phyloP scores from a whole-genome alignment of 192 early-diverging fungal species.

The Umbelopsis ramanniana region DNA sequence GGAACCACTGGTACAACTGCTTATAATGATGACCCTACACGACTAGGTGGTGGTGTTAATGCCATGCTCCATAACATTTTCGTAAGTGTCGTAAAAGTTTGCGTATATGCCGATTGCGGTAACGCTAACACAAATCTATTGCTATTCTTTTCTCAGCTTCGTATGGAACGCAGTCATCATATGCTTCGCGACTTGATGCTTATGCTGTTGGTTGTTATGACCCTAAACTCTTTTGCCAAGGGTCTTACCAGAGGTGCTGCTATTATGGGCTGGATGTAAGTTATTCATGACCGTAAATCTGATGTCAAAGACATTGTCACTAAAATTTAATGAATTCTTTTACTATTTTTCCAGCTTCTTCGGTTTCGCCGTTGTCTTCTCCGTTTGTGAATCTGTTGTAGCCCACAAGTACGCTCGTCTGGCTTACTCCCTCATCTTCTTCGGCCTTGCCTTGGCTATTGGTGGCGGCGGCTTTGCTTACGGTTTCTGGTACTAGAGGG shows the following conservation, averaged over 20 bases:
- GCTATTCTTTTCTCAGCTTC: not conserved
- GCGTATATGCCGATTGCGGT: not conserved
- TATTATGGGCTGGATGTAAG: constrained; percentile 44
- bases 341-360: constrained; percentile 24
- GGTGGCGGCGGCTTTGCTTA: constrained; percentile 26
- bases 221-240: constrained; percentile 38
- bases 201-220: constrained; percentile 38
- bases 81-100: not conserved
- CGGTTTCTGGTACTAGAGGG: constrained; percentile 12
- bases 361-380: constrained; percentile 28
- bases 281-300: not conserved
- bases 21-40: not conserved
- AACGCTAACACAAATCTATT: not conserved
- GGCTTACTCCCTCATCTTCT: constrained; percentile 27
- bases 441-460: constrained; percentile 31
- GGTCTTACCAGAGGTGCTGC: constrained; percentile 37
- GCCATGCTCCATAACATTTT: not conserved
- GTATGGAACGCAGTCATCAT: not conserved
- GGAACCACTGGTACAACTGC: not conserved
- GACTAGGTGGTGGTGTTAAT: not conserved
- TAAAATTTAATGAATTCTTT: not conserved
- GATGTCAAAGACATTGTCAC: not conserved
- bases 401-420: constrained; percentile 28
- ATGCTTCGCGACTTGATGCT: constrained; percentile 29
- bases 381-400: constrained; percentile 24